Evolutionary conservation across 2,329 filamentous ascomycete genomes (phyloP).

Genomic region (Byssothecium circinans): DNA sequence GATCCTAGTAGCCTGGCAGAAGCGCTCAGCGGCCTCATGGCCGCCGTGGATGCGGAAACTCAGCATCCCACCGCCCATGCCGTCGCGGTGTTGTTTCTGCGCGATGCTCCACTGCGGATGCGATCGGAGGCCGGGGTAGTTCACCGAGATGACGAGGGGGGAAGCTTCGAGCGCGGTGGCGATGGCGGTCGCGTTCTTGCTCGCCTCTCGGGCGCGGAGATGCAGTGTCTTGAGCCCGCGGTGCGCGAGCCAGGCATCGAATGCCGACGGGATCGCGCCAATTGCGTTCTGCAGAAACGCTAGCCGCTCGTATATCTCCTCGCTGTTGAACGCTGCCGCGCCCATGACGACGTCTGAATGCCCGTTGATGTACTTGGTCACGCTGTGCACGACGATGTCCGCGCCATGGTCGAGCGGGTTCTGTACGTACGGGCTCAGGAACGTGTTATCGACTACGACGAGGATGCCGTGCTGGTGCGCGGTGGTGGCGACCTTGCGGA

Average conservation of each 20-base stretch:
- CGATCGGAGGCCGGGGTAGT: slow-evolving; percentile 89
- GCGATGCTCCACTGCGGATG: slow-evolving; percentile 87
- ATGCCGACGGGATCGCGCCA: slow-evolving; percentile 89
- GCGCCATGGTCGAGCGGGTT: slow-evolving; percentile 94
- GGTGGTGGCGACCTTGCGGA: slow-evolving; percentile 76
- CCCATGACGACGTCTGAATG: slow-evolving; percentile 98
- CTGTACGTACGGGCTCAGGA: slow-evolving; percentile 93
- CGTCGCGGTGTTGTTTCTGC: slow-evolving; percentile 86
- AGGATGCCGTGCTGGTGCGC: slow-evolving; percentile 87
- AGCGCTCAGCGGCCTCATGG: slow-evolving; percentile 80
- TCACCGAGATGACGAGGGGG: slow-evolving; percentile 81
- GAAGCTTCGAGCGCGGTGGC: slow-evolving; percentile 77
- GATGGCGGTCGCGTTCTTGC: slow-evolving; percentile 75
- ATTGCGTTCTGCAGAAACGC: slow-evolving; percentile 96
- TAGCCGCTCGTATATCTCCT: slow-evolving; percentile 73
- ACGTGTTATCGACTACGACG: slow-evolving; percentile 99
- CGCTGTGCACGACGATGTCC: slow-evolving; percentile 94
- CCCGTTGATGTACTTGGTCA: slow-evolving; percentile 99
- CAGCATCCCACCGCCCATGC: slow-evolving; percentile 95
- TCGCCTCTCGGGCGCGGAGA: slow-evolving; percentile 83
- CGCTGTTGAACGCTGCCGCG: slow-evolving; percentile 90
- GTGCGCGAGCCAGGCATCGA: slow-evolving; percentile 98
- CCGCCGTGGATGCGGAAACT: slow-evolving; percentile 93
- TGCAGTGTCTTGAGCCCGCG: slow-evolving; percentile 96
- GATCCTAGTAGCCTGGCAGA: slow-evolving; percentile 86